These are phyloP conservation scores for Yarrowia deformans DNA, from an alignment of 805 yeast genomes.

Conservation along the genomic window DNA sequence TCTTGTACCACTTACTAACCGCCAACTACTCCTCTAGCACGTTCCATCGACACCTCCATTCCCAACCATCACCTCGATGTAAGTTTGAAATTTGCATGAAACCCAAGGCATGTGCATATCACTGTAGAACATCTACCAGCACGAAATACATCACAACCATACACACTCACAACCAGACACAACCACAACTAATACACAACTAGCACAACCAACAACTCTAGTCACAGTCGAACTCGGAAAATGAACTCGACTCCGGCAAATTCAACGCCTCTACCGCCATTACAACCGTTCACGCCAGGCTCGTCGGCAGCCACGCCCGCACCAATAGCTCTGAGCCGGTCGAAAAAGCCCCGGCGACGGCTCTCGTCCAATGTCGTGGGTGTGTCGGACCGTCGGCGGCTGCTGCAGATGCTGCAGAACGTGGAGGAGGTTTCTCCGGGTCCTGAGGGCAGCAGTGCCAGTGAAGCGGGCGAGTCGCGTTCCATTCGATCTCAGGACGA, in stretches of 20 bases:
- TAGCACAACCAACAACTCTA: too few relatives aligned
- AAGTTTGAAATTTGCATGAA: slow-evolving; percentile 6
- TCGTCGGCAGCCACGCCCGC: slow-evolving; percentile 19
- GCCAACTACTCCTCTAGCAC: neutral
- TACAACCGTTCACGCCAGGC: slow-evolving; percentile 39
- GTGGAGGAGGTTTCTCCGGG: slow-evolving; percentile 33
- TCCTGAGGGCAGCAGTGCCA: neutral
- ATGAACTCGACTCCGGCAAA: slow-evolving; percentile 35
- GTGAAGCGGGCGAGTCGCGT: neutral
- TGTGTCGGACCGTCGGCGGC: slow-evolving; percentile 9
- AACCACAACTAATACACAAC: neutral
- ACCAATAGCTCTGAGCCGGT: slow-evolving; percentile 22
- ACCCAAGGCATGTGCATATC: neutral
- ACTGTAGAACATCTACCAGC: too few relatives aligned
- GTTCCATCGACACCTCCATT: too few relatives aligned
- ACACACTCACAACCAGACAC: neutral
- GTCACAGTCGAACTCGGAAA: neutral
- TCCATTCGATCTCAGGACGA: slow-evolving; percentile 4
- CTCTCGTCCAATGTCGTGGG: slow-evolving; percentile 27
- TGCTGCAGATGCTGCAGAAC: slow-evolving; percentile 35
- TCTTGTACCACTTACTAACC: neutral
- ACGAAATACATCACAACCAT: too few relatives aligned
- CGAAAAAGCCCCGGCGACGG: slow-evolving; percentile 20
- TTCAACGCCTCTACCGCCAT: slow-evolving; percentile 37
- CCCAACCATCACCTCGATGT: too few relatives aligned